A percentile compares a stretch with the other conserved stretches of the same genome.
Conservation (phyloP, 2,329 filamentous ascomycete genomes). For the Boeremia exigua region DNA sequence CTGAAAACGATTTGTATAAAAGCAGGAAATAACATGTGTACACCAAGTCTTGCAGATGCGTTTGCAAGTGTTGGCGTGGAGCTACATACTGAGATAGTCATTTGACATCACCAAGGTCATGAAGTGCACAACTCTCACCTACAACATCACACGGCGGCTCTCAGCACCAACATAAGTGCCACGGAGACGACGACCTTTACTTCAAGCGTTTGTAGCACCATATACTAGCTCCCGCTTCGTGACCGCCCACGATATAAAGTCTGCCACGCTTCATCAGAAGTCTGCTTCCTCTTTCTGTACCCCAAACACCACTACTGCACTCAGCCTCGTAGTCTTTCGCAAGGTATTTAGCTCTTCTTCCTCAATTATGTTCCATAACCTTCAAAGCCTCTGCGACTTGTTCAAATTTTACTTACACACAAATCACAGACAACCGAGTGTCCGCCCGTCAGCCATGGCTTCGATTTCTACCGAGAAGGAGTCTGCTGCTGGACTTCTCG, state of each 20-base stretch:
- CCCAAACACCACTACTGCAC: neutral
- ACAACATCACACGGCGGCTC: neutral
- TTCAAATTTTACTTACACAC: neutral
- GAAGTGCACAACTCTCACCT: neutral
- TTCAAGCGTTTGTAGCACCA: neutral
- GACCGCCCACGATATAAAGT: neutral
- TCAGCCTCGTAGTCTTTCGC: neutral
- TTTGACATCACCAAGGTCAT: neutral
- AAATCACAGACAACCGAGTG: neutral
- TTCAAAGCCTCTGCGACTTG: neutral
- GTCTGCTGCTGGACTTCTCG: neutral
- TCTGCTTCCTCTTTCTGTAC: neutral
- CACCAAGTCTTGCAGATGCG: neutral
- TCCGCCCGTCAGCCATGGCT: neutral
- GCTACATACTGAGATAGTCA: neutral
- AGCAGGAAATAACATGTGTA: neutral
- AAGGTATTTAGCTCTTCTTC: no score
- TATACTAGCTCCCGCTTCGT: neutral
- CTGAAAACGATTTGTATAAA: conserved; percentile 2
- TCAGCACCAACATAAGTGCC: neutral
- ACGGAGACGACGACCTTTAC: neutral
- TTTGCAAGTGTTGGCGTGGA: neutral
- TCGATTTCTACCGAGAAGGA: neutral
- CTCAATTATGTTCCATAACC: no score
- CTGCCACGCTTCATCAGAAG: neutral